phyloP scores from a whole-genome alignment of 345 rosid species.

The Bruguiera gymnorhiza region DNA sequence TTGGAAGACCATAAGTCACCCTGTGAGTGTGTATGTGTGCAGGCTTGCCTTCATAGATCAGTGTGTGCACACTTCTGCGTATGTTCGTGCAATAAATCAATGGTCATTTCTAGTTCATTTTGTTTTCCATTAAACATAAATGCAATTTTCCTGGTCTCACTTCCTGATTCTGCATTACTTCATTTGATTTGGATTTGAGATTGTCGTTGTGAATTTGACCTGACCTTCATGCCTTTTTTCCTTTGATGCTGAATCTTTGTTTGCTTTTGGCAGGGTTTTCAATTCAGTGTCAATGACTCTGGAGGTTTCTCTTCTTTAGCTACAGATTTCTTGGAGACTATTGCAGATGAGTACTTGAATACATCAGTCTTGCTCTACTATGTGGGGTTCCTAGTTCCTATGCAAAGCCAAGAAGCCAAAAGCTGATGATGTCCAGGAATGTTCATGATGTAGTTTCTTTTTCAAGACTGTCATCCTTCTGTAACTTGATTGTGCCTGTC shows the following conservation, averaged over 20 bases:
- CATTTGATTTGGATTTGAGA: too few species aligned
- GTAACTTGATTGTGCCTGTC: constrained; percentile 69
- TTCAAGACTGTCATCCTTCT: constrained; percentile 62
- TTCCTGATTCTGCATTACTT: too few species aligned
- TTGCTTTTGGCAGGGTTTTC: constrained; percentile 62
- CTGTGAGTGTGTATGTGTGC: too few species aligned
- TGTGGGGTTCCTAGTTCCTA: constrained; percentile 52
- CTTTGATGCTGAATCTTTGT: constrained; percentile 14
- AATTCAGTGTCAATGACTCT: constrained; percentile 80
- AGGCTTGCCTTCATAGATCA: too few species aligned
- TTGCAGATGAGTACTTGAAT: constrained; percentile 74
- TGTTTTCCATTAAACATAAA: too few species aligned
- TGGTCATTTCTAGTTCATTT: too few species aligned
- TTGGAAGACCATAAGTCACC: too few species aligned
- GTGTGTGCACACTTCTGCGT: too few species aligned
- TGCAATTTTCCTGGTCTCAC: too few species aligned
- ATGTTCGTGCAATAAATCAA: too few species aligned
- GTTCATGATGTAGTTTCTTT: constrained; percentile 85
- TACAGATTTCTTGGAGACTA: constrained; percentile 65
- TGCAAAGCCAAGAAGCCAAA: constrained; percentile 38
- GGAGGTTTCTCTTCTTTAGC: constrained; percentile 88
- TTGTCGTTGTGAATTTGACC: too few species aligned
- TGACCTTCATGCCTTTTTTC: not conserved
- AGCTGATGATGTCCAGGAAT: constrained; percentile 47
- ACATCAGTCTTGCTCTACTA: constrained; percentile 69